phyloP scores from a whole-genome alignment of 75 land plant genomes.

The Adiantum capillusveneris region DNA sequence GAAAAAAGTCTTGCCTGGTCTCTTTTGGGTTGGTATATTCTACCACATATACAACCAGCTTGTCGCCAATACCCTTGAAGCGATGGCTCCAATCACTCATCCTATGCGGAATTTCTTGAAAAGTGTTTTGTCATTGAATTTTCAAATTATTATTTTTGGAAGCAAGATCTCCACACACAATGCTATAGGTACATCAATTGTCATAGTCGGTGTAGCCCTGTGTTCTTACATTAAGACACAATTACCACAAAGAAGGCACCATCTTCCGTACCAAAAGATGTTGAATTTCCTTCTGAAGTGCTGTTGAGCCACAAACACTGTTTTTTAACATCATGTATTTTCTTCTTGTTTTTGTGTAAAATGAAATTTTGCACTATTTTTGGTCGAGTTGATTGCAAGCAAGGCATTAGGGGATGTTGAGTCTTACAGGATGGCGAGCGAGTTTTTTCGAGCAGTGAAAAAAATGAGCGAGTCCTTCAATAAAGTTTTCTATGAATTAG shows the following conservation, averaged over 20 bases:
- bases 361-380: no score
- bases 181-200: conserved; percentile 83
- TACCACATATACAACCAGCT: conserved; percentile 92
- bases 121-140: conserved; percentile 40
- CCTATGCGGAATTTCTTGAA: conserved; percentile 40
- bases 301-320: no score
- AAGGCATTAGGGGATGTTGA: no score
- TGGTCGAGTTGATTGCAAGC: no score
- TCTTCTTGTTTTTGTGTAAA: no score
- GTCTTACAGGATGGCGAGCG: no score
- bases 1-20: conserved; percentile 65
- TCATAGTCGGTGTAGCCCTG: conserved; percentile 86
- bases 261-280: no score
- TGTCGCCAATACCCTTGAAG: conserved; percentile 39
- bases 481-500: no score
- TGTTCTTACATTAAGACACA: conserved; percentile 86
- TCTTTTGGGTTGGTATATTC: conserved; percentile 99
- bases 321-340: no score
- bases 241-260: conserved; percentile 39
- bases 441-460: no score
- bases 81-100: conserved; percentile 41
- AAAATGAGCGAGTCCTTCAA: no score
- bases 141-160: conserved; percentile 42
- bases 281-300: no score
- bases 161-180: conserved; percentile 91